Evolutionary conservation across 768 basidiomycete genomes (phyloP).

Genomic region (Kondoa malvinella): DNA sequence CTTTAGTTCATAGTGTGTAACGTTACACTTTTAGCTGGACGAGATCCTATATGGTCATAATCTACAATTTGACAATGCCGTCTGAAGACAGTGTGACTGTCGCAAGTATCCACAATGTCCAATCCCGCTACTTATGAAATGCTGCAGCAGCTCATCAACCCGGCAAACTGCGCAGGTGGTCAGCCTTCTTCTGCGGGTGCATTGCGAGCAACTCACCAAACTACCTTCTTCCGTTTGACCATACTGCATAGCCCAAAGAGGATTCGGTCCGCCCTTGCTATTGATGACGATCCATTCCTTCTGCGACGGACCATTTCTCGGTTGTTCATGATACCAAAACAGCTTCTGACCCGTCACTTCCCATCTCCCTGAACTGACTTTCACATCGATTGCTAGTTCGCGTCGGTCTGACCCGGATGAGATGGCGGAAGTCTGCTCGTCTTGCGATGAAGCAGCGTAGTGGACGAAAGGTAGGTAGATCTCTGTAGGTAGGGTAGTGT

Average conservation of each 20-base stretch:
- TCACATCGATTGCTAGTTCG: conserved; percentile 32
- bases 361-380: conserved; percentile 29
- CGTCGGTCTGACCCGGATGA: too few relatives aligned
- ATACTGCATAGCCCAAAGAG: not conserved
- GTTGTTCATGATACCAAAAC: conserved; percentile 19
- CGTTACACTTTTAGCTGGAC: too few relatives aligned
- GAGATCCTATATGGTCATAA: too few relatives aligned
- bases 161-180: too few relatives aligned
- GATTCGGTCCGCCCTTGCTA: conserved; percentile 10
- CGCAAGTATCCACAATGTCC: too few relatives aligned
- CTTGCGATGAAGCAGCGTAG: too few relatives aligned
- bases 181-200: too few relatives aligned
- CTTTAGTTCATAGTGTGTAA: too few relatives aligned
- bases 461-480: conserved; percentile 82
- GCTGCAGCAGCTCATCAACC: not conserved
- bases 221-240: not conserved
- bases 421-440: too few relatives aligned
- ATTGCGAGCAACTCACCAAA: not conserved
- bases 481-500: conserved; percentile 50
- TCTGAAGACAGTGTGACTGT: too few relatives aligned
- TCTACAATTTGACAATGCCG: too few relatives aligned
- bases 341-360: conserved; percentile 21
- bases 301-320: not conserved
- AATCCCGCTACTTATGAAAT: too few relatives aligned
- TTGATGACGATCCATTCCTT: conserved; percentile 8